Evolutionary conservation across 805 yeast genomes (phyloP).

Genomic region (Phaffomyces antillensis): DNA sequence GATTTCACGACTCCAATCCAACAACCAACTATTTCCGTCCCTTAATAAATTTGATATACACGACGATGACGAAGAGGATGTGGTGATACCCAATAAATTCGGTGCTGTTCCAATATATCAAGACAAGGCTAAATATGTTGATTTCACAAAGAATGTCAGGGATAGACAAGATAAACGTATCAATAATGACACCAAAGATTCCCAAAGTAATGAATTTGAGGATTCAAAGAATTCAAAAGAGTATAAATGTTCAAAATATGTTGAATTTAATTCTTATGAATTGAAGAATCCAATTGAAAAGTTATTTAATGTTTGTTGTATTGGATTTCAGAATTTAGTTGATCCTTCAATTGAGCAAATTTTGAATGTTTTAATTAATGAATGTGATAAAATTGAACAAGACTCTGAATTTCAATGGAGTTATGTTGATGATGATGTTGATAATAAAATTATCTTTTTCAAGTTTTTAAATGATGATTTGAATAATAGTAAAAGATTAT

Average conservation of each 20-base stretch:
- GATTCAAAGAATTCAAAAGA: neutral
- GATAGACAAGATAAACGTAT: neutral
- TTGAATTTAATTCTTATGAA: constrained; percentile 24
- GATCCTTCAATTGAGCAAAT: constrained; percentile 28
- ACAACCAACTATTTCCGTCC: neutral
- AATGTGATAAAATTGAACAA: neutral
- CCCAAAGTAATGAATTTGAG: neutral
- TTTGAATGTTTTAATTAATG: constrained; percentile 17
- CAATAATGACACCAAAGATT: neutral
- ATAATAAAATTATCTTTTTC: constrained; percentile 28
- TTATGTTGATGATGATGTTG: constrained; percentile 28
- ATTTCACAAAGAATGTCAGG: constrained; percentile 1
- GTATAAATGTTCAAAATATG: constrained; percentile 7
- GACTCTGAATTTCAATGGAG: constrained; percentile 28
- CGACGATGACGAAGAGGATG: neutral
- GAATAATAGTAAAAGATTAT: neutral
- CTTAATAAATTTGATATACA: neutral
- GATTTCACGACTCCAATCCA: neutral
- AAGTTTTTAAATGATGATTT: constrained; percentile 19
- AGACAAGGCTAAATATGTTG: constrained; percentile 6
- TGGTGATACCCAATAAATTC: constrained; percentile 11
- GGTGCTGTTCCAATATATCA: constrained; percentile 17
- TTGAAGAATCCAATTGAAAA: constrained; percentile 33
- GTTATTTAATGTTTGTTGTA: constrained; percentile 26
- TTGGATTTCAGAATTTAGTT: constrained; percentile 29